phyloP scores from a whole-genome alignment of 2,329 filamentous ascomycete genomes.

The Coniochaeta sp. region DNA sequence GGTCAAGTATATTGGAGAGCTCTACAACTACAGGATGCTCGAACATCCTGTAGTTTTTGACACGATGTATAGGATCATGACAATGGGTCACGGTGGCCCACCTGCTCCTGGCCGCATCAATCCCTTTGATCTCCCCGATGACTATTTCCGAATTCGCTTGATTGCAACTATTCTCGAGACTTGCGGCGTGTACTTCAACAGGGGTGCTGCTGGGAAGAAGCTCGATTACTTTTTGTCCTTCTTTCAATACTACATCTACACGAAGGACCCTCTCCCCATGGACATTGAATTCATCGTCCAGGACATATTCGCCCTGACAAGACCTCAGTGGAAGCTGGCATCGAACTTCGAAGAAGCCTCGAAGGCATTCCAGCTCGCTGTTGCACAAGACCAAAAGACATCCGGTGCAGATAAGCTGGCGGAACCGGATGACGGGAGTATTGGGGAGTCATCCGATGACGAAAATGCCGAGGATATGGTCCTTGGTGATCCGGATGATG shows the following conservation, averaged over 20 bases:
- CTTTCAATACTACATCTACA: slow-evolving; percentile 92
- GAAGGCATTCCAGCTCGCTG: slow-evolving; percentile 76
- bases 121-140: slow-evolving; percentile 78
- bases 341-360: slow-evolving; percentile 75
- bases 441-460: slow-evolving; percentile 65
- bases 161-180: slow-evolving; percentile 87
- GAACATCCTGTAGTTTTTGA: slow-evolving; percentile 96
- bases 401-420: slow-evolving; percentile 60
- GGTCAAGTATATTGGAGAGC: slow-evolving; percentile 90
- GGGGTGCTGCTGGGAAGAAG: slow-evolving; percentile 90
- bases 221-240: slow-evolving; percentile 96
- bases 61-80: slow-evolving; percentile 87
- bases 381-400: slow-evolving; percentile 81
- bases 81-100: slow-evolving; percentile 83
- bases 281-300: slow-evolving; percentile 96
- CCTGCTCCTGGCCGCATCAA: slow-evolving; percentile 72
- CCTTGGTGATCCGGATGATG: slow-evolving; percentile 54
- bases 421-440: slow-evolving; percentile 67
- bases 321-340: slow-evolving; percentile 89
- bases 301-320: slow-evolving; percentile 76
- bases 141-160: slow-evolving; percentile 91
- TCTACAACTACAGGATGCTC: slow-evolving; percentile 96
- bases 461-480: slow-evolving; percentile 58
- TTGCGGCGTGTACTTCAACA: slow-evolving; percentile 92
- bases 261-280: slow-evolving; percentile 86